A percentile compares a stretch with the other conserved stretches of the same genome.
Conservation (phyloP, 805 yeast genomes). For the Candida pseudofarinosa region DNA sequence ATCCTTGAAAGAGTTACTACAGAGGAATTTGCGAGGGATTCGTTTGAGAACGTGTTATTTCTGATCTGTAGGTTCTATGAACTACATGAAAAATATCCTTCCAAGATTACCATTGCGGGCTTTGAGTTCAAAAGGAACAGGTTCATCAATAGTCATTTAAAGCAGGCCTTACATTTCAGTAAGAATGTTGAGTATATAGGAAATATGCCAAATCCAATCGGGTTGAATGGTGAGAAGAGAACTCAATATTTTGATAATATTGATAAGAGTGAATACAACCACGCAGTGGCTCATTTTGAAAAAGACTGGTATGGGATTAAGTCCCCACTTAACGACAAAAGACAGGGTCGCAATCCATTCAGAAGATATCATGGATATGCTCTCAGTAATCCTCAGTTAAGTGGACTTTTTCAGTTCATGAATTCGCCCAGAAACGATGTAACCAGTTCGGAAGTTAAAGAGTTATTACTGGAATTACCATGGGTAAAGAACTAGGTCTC, state of each 20-base stretch:
- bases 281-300: conserved; percentile 52
- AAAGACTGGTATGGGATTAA: conserved; percentile 57
- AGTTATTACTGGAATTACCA: conserved; percentile 4
- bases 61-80: conserved; percentile 53
- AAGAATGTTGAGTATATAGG: conserved; percentile 48
- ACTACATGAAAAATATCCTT: conserved; percentile 45
- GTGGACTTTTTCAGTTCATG: conserved; percentile 9
- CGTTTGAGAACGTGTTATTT: conserved; percentile 71
- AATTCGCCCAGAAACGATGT: background rate
- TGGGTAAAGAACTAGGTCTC: conserved; percentile 5
- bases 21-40: conserved; percentile 76
- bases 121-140: conserved; percentile 69
- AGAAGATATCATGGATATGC: conserved; percentile 36
- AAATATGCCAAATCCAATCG: conserved; percentile 50
- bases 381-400: conserved; percentile 18
- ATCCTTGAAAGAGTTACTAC: conserved; percentile 31
- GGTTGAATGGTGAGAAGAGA: conserved; percentile 14
- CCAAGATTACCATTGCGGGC: conserved; percentile 55
- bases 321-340: conserved; percentile 44
- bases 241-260: conserved; percentile 45
- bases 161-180: conserved; percentile 40
- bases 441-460: conserved; percentile 6
- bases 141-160: conserved; percentile 52
- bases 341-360: conserved; percentile 54
- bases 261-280: conserved; percentile 42